Percentiles rank a stretch among this genome's conserved stretches.
Evolutionary conservation across 805 yeast genomes (phyloP).

Genomic region (Candida tammaniensis): DNA sequence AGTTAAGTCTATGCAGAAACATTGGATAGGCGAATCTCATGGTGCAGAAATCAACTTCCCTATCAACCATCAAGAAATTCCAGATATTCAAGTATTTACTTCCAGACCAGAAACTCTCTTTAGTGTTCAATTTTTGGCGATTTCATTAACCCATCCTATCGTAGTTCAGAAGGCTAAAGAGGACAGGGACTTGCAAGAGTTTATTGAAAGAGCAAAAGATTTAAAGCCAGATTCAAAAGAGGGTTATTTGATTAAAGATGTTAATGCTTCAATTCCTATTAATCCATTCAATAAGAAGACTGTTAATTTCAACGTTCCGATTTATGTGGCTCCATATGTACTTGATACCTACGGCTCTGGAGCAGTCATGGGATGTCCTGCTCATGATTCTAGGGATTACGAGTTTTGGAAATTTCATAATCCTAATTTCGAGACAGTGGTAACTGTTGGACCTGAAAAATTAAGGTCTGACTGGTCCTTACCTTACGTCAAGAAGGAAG

Average conservation of each 20-base stretch:
- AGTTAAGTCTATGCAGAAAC: conserved; percentile 84
- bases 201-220: conserved; percentile 34
- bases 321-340: conserved; percentile 90
- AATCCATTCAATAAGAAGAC: conserved; percentile 22
- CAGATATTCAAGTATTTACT: conserved; percentile 55
- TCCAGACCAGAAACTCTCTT: conserved; percentile 88
- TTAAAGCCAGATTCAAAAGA: conserved; percentile 44
- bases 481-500: conserved; percentile 52
- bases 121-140: conserved; percentile 79
- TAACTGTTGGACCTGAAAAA: conserved; percentile 44
- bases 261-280: conserved; percentile 61
- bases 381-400: conserved; percentile 81
- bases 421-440: conserved; percentile 40
- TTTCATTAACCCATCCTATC: conserved; percentile 70
- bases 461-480: conserved; percentile 22
- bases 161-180: conserved; percentile 35
- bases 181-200: conserved; percentile 43
- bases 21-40: conserved; percentile 90
- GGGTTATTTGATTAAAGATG: conserved; percentile 52
- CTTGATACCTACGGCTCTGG: conserved; percentile 81
- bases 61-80: conserved; percentile 22
- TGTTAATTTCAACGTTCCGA: conserved; percentile 49
- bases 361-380: conserved; percentile 98
- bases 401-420: conserved; percentile 73
- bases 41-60: conserved; percentile 72